Base-by-base conservation (phyloP, 345 rosid genomes). In the Nephelium lappaceum region DNA sequence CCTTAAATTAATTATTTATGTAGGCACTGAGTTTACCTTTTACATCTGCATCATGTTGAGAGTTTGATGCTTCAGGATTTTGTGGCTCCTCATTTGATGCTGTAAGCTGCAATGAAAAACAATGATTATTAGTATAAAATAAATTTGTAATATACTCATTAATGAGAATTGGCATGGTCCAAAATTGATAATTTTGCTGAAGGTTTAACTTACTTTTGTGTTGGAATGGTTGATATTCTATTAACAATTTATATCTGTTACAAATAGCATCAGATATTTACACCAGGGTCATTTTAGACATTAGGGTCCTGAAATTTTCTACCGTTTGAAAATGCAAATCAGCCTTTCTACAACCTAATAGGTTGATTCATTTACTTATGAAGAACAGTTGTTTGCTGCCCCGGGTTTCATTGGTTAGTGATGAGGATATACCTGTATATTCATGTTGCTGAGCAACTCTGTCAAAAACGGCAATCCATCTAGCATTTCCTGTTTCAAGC, bases 391-490 rank as follows among this genome's bases (percentile, higher is more conserved):
- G 42, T 68, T 45, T 70, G 62, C 60, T 78, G 42, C 24, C 24
- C 15, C 24, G 66, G 27, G 49, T 77, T 45, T 18, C 57, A 76
- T 18, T 69, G 42, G n/a, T 76, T 31, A 43, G 73, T 78, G 74
- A 65, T 72, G 61, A 66, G 78, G 74, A 67, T 45, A 38, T 89
- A 92, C 97, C 97, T 92, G 86, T 67, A 71, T 39, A 81, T 82
- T 84, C 75, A 79, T 71, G 51, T 87, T 87, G 53, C 70, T 84
- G 80, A 93, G 75, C 72, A 89, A 79, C 53, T 93, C 92, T 36
- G 71, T 73, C 63, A 87, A 80, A 81, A 89, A 91, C 23, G 93
- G 90, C 57, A 92, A 81, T 85, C 90, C 93, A 64, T 83, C 83
- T 75, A 77, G 87, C 76, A 93, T 72, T 43, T 93, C 95, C 55